phyloP scores from a whole-genome alignment of 306 rosid genomes.

The Cicer cuneatum region DNA sequence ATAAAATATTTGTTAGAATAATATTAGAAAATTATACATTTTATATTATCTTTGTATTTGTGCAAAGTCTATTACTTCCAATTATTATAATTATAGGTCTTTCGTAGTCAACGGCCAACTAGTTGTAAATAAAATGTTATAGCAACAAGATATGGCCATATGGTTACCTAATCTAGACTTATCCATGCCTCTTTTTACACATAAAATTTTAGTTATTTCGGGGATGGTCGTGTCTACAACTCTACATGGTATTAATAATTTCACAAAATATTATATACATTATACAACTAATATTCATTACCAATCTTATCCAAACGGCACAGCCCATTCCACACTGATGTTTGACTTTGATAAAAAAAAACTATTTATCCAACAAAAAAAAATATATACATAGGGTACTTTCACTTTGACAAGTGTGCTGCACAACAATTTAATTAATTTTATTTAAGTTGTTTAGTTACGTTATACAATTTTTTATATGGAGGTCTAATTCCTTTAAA shows the following conservation, averaged over 20 bases:
- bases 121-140: slow-evolving; percentile 16
- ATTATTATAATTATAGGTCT: slow-evolving; percentile 3
- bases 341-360: slow-evolving; percentile 28
- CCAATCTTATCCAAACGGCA: slow-evolving; percentile 28
- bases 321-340: not conserved
- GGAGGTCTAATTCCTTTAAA: too few relatives aligned
- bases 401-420: too few relatives aligned
- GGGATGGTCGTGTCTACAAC: not conserved
- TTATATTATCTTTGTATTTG: not conserved
- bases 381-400: not conserved
- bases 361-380: slow-evolving; percentile 5
- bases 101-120: slow-evolving; percentile 29
- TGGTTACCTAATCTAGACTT: slow-evolving; percentile 28
- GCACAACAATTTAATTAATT: too few relatives aligned
- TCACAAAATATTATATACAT: slow-evolving; percentile 2
- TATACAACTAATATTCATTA: not conserved
- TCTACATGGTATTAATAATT: not conserved
- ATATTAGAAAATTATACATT: slow-evolving; percentile 10
- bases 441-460: too few relatives aligned
- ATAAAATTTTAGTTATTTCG: not conserved
- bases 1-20: not conserved
- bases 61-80: slow-evolving; percentile 18
- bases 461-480: too few relatives aligned
- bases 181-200: slow-evolving; percentile 1
- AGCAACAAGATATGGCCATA: not conserved